Conservation (phyloP, 164 flowering plant species). For the Kalanchoe fedtschenkoi region DNA sequence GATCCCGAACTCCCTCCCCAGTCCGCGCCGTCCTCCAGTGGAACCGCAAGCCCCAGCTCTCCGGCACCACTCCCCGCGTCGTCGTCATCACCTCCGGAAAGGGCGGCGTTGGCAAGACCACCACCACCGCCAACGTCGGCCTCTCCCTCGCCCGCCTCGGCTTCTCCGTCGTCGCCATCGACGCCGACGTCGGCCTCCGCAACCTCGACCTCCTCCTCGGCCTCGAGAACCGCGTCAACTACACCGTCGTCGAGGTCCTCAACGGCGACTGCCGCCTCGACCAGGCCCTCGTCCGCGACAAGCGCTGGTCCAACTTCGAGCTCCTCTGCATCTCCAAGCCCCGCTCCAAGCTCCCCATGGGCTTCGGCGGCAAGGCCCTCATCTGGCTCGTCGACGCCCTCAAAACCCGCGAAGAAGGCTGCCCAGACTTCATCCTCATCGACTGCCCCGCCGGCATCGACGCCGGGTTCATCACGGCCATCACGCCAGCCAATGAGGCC, state of each 20-base stretch:
- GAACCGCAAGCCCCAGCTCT: constrained; percentile 70
- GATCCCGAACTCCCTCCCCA: not conserved
- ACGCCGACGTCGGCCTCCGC: constrained; percentile 93
- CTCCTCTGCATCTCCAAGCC: constrained; percentile 92
- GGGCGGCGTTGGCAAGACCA: constrained; percentile 99
- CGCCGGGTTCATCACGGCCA: constrained; percentile 88
- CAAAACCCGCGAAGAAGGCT: constrained; percentile 51
- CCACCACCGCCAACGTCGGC: constrained; percentile 91
- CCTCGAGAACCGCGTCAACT: constrained; percentile 87
- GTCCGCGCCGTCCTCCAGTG: constrained; percentile 55
- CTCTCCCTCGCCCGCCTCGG: constrained; percentile 89
- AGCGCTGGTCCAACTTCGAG: constrained; percentile 88
- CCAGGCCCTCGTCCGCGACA: constrained; percentile 83
- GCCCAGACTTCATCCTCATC: constrained; percentile 55
- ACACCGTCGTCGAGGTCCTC: constrained; percentile 84
- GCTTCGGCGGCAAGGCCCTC: constrained; percentile 86
- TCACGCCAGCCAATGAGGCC: constrained; percentile 96
- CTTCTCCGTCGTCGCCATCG: constrained; percentile 90
- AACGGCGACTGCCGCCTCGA: constrained; percentile 96
- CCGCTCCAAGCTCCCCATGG: constrained; percentile 74
- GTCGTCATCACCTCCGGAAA: constrained; percentile 97
- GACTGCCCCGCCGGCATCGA: constrained; percentile 98
- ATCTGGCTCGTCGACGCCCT: constrained; percentile 89
- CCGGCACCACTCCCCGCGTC: constrained; percentile 80
- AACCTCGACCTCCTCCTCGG: constrained; percentile 94